Evolutionary conservation across 2,329 filamentous ascomycete species (phyloP).

Genomic region (Epichloe sylvatica): DNA sequence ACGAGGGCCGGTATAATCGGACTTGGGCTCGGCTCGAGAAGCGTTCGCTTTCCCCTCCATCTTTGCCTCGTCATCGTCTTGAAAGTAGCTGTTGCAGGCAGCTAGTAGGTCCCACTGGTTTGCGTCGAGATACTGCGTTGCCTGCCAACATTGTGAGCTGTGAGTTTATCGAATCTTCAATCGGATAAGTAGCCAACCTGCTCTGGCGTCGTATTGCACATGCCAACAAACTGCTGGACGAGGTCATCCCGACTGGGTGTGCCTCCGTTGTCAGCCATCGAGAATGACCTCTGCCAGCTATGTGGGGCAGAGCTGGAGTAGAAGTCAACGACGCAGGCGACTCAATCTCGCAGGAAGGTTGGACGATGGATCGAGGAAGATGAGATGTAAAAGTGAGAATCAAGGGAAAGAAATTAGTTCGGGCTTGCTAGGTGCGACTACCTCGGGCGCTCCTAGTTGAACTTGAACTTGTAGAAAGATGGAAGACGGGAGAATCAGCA

Average conservation of each 20-base stretch:
- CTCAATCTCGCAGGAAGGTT: no score
- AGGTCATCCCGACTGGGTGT: conserved; percentile 4
- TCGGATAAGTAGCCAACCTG: neutral
- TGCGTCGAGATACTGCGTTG: conserved; percentile 49
- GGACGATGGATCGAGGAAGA: no score
- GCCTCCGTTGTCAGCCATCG: conserved; percentile 1
- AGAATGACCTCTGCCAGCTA: neutral
- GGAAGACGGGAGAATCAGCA: neutral
- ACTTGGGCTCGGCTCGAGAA: conserved; percentile 14
- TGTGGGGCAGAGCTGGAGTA: neutral
- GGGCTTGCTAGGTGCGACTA: neutral
- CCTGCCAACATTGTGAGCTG: conserved; percentile 30
- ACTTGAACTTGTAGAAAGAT: neutral
- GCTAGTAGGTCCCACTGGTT: conserved; percentile 53
- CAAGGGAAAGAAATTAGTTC: neutral
- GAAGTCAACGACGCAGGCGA: neutral
- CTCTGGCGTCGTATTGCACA: conserved; percentile 5
- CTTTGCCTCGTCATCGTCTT: conserved; percentile 37
- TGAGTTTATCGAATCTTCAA: no score
- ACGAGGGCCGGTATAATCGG: conserved; percentile 44
- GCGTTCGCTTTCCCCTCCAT: conserved; percentile 18
- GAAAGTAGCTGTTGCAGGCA: conserved; percentile 50
- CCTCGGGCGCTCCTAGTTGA: neutral
- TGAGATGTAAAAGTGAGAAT: no score
- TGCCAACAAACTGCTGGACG: conserved; percentile 3